phyloP scores from a whole-genome alignment of 139 green algal species.

The Haematococcus lacustris region DNA sequence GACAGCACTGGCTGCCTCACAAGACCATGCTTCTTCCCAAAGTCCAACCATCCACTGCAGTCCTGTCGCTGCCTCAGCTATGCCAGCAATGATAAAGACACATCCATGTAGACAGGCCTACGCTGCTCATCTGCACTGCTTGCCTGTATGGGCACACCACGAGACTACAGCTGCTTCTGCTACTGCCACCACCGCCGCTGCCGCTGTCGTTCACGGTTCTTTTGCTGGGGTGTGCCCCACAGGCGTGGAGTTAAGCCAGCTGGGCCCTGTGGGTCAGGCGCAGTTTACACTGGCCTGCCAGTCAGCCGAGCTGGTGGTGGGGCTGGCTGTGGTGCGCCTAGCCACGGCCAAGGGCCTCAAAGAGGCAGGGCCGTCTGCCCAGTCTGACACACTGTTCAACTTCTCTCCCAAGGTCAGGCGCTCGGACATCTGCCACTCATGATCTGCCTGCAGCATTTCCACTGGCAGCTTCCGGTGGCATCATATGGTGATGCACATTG shows the following conservation, averaged over 20 bases:
- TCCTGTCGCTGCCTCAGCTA: not conserved
- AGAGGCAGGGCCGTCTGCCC: not conserved
- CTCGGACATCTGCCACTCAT: not conserved
- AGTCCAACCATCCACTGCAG: not conserved
- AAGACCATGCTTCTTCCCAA: not conserved
- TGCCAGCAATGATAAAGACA: not conserved
- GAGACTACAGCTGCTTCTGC: not conserved
- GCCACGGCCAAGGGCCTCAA: conserved; percentile 20
- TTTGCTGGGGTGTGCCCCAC: not conserved
- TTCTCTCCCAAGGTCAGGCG: conserved; percentile 5
- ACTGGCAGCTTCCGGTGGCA: not conserved
- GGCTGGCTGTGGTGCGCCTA: conserved; percentile 40
- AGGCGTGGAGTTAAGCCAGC: not conserved
- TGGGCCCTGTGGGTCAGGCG: not conserved
- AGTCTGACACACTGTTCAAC: conserved; percentile 18
- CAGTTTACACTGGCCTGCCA: conserved; percentile 28
- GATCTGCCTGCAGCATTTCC: not conserved
- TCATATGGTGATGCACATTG: not conserved
- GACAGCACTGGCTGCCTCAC: not conserved
- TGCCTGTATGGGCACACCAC: not conserved
- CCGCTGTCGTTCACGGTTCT: too few species aligned
- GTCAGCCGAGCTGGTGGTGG: conserved; percentile 48
- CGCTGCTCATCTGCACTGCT: not conserved
- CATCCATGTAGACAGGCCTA: not conserved
- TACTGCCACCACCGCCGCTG: not conserved